phyloP scores from a whole-genome alignment of 1,284 basidiomycete species.

The Bondarzewia mesenterica region DNA sequence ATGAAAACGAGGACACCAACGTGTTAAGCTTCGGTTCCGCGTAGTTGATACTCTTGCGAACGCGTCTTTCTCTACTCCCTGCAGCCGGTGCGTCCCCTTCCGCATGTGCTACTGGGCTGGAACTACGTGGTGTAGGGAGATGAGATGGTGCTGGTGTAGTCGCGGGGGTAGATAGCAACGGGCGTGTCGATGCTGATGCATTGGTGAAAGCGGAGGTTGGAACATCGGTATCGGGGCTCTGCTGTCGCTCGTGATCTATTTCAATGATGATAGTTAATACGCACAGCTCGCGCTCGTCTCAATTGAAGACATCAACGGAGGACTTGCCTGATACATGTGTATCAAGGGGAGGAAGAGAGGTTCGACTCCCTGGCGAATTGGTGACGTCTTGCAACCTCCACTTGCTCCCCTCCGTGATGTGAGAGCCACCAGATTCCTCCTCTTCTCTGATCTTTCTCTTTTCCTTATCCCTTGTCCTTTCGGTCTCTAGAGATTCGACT shows the following conservation, averaged over 20 bases:
- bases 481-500: slow-evolving; percentile 19
- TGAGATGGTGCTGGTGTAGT: slow-evolving; percentile 32
- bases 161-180: slow-evolving; percentile 32
- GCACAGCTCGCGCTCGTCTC: background rate
- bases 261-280: slow-evolving; percentile 10
- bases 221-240: slow-evolving; percentile 29
- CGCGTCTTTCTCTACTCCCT: slow-evolving; percentile 56
- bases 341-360: slow-evolving; percentile 29
- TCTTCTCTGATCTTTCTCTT: slow-evolving; percentile 21
- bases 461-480: slow-evolving; percentile 21
- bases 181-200: slow-evolving; percentile 25
- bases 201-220: slow-evolving; percentile 25
- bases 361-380: slow-evolving; percentile 38
- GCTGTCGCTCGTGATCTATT: slow-evolving; percentile 32
- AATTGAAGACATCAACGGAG: background rate
- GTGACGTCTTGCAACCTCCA: slow-evolving; percentile 53
- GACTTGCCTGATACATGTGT: slow-evolving; percentile 25
- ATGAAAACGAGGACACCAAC: slow-evolving; percentile 38
- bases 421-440: slow-evolving; percentile 25
- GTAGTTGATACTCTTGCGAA: slow-evolving; percentile 80
- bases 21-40: slow-evolving; percentile 86
- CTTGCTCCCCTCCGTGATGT: slow-evolving; percentile 28
- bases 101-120: slow-evolving; percentile 37
- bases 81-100: slow-evolving; percentile 26
- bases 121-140: slow-evolving; percentile 36